Evolutionary conservation across 179 eudicot genomes (phyloP).

Genomic region (Nepenthes alata): DNA sequence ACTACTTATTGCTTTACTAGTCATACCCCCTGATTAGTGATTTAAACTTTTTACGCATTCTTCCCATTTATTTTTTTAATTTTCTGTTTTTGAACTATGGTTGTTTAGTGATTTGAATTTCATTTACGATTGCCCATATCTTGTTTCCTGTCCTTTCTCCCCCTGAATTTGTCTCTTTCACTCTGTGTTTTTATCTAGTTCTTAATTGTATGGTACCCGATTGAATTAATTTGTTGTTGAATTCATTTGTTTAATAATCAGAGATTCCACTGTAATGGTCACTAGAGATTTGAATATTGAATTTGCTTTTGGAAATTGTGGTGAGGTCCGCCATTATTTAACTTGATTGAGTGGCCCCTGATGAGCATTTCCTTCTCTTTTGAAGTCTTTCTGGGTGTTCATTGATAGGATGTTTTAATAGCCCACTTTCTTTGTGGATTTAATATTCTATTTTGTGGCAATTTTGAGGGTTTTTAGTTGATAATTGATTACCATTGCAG

Average conservation of each 20-base stretch:
- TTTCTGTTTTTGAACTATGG: background rate
- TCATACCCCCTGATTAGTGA: background rate
- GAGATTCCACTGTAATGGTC: too few species aligned
- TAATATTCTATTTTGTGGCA: background rate
- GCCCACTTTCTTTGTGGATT: background rate
- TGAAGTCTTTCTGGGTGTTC: background rate
- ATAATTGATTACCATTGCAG: constrained; percentile 10
- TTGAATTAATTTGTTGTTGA: background rate
- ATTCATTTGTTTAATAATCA: background rate
- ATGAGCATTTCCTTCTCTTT: constrained; percentile 13
- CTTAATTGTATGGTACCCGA: background rate
- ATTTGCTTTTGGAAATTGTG: constrained; percentile 9
- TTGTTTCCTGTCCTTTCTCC: background rate
- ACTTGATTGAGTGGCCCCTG: constrained; percentile 34
- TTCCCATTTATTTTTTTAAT: background rate
- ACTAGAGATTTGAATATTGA: constrained; percentile 5
- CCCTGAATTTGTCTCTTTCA: background rate
- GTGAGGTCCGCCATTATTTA: constrained; percentile 26
- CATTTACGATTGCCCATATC: background rate
- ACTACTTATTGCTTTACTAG: background rate
- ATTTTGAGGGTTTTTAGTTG: constrained; percentile 11
- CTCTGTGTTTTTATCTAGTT: background rate
- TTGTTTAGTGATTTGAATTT: background rate
- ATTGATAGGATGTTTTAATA: background rate
- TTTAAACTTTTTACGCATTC: background rate